Evolutionary conservation across 495 filamentous ascomycete genomes (phyloP).

Genomic region (Penicillium argentinense): DNA sequence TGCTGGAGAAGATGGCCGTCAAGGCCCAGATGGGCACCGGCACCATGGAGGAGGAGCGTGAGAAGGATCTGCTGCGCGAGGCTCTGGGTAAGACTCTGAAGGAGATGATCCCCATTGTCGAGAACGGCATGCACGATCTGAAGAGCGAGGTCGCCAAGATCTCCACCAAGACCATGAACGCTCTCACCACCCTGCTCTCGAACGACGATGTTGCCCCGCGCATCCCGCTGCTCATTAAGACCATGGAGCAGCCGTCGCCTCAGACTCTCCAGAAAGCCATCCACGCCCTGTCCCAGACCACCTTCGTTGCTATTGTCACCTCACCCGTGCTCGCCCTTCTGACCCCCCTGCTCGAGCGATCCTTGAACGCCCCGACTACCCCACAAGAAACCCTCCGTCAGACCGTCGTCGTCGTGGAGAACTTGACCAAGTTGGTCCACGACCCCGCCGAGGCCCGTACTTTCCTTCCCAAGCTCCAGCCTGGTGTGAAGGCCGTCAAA

Average conservation of each 20-base stretch:
- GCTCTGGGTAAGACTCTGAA: conserved; percentile 91
- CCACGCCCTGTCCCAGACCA: conserved; percentile 96
- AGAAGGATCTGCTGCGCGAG: conserved; percentile 86
- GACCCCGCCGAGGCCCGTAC: conserved; percentile 94
- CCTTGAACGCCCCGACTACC: conserved; percentile 85
- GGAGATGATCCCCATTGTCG: conserved; percentile 85
- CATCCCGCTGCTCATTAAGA: conserved; percentile 89
- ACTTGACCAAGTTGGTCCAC: conserved; percentile 97
- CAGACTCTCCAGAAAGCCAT: conserved; percentile 91
- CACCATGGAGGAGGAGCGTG: conserved; percentile 72
- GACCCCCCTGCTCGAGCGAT: conserved; percentile 90
- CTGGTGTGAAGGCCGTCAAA: conserved; percentile 86
- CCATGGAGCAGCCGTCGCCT: conserved; percentile 92
- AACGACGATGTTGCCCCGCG: conserved; percentile 96
- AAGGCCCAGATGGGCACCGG: conserved; percentile 85
- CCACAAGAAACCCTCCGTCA: conserved; percentile 93
- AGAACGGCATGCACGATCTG: conserved; percentile 93
- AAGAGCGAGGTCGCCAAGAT: conserved; percentile 90
- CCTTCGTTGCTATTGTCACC: conserved; percentile 94
- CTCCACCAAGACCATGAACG: conserved; percentile 85
- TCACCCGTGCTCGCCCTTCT: conserved; percentile 98
- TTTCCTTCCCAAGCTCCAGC: conserved; percentile 93
- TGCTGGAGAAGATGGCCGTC: conserved; percentile 88
- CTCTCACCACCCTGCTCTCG: conserved; percentile 83
- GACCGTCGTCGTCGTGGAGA: conserved; percentile 97